Percentiles rank a stretch among this genome's conserved stretches.
Evolutionary conservation across 2,329 filamentous ascomycete genomes (phyloP).

Genomic region (Ceratocystis alfenasii): DNA sequence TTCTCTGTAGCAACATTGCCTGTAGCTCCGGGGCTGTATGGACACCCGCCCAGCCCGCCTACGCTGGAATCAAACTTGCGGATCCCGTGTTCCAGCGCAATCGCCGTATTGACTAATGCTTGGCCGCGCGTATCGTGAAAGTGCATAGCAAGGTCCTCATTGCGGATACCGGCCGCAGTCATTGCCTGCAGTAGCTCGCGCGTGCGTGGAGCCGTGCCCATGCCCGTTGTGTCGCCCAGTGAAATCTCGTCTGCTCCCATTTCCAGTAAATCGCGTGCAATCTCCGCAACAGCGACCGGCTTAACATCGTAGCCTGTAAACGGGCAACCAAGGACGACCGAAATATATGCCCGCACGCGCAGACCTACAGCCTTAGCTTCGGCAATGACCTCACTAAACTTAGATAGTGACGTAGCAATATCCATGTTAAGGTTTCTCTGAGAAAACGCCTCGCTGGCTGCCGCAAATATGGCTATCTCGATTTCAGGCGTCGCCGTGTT

Average conservation of each 20-base stretch:
- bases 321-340: slow-evolving; percentile 68
- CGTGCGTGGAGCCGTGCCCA: slow-evolving; percentile 68
- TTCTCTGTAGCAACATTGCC: slow-evolving; percentile 81
- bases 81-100: slow-evolving; percentile 65
- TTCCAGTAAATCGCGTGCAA: slow-evolving; percentile 59
- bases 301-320: slow-evolving; percentile 57
- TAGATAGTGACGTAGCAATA: slow-evolving; percentile 58
- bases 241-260: slow-evolving; percentile 87
- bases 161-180: slow-evolving; percentile 53
- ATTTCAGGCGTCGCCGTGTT: slow-evolving; percentile 38
- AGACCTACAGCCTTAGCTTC: slow-evolving; percentile 53
- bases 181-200: slow-evolving; percentile 52
- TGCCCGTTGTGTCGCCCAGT: slow-evolving; percentile 80
- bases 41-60: slow-evolving; percentile 70
- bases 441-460: slow-evolving; percentile 70
- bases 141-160: slow-evolving; percentile 64
- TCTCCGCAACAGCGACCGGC: slow-evolving; percentile 51
- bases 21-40: slow-evolving; percentile 73
- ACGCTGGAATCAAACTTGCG: slow-evolving; percentile 70
- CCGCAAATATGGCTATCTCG: slow-evolving; percentile 72
- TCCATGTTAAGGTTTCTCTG: slow-evolving; percentile 73
- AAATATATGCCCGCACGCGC: slow-evolving; percentile 67
- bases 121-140: slow-evolving; percentile 85
- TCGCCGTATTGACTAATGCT: slow-evolving; percentile 69
- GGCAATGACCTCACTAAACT: slow-evolving; percentile 58